These are phyloP conservation scores for Dioscorea cayenensis DNA, from an alignment of 116 monocot genomes.

Conservation along the genomic window DNA sequence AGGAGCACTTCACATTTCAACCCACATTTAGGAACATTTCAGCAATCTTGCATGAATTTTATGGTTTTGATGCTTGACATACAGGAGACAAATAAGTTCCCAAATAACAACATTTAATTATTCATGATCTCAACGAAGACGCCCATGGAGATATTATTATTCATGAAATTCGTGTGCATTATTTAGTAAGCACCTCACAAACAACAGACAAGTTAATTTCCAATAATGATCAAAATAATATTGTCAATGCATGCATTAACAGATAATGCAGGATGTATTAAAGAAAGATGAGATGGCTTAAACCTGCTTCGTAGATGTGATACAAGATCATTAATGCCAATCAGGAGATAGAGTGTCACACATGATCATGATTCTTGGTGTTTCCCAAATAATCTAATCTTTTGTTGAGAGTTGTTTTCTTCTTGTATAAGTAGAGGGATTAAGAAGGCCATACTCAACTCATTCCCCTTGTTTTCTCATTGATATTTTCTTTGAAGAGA, in stretches of 20 bases:
- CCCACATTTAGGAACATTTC: no score
- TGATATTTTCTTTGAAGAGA: neutral
- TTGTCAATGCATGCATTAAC: neutral
- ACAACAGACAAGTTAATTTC: neutral
- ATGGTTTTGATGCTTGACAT: no score
- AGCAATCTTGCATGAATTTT: no score
- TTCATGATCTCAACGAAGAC: no score
- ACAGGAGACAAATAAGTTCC: no score
- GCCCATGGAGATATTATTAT: no score
- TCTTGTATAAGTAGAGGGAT: neutral
- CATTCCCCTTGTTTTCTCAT: neutral
- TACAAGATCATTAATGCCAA: neutral
- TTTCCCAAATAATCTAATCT: neutral
- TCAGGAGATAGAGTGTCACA: neutral
- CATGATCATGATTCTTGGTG: neutral
- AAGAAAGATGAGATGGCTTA: neutral
- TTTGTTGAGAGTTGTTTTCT: neutral
- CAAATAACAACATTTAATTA: no score
- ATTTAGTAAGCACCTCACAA: neutral
- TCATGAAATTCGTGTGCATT: no score
- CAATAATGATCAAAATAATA: no score
- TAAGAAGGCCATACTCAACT: neutral
- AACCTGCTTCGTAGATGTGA: neutral
- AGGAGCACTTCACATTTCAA: no score
- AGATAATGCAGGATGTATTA: neutral